These are phyloP conservation scores for Phytophthora boehmeriae DNA, from an alignment of 352 stramenopile genomes.

Conservation along the genomic window DNA sequence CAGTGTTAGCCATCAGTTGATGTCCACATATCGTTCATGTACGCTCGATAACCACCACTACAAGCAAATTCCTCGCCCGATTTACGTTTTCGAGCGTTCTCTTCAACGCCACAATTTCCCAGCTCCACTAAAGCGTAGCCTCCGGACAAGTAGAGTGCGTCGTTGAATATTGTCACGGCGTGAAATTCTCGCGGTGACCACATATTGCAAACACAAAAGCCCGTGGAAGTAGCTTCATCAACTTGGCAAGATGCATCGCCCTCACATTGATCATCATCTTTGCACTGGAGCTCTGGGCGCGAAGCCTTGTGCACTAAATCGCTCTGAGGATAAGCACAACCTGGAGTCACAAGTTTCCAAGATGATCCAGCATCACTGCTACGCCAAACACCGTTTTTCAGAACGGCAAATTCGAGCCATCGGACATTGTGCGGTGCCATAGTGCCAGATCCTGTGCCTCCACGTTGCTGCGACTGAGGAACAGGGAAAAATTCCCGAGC, in stretches of 20 bases:
- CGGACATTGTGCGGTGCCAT: constrained; percentile 42
- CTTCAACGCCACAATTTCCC: constrained; percentile 69
- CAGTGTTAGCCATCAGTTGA: constrained; percentile 66
- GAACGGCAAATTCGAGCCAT: constrained; percentile 69
- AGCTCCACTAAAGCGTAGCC: constrained; percentile 70
- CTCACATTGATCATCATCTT: constrained; percentile 69
- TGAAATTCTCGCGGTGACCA: constrained; percentile 81
- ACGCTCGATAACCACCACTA: constrained; percentile 62
- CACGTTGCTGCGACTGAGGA: constrained; percentile 53
- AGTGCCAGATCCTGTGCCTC: constrained; percentile 31
- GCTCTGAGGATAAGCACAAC: constrained; percentile 61
- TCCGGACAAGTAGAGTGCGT: constrained; percentile 58
- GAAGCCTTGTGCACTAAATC: constrained; percentile 59
- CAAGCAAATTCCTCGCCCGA: constrained; percentile 72
- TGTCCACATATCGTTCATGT: constrained; percentile 77
- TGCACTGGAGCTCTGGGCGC: constrained; percentile 50
- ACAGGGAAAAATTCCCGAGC: constrained; percentile 65
- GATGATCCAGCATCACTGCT: constrained; percentile 70
- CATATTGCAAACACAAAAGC: constrained; percentile 75
- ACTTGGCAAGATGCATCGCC: constrained; percentile 65
- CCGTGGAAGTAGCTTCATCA: constrained; percentile 45
- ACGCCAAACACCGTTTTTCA: constrained; percentile 84
- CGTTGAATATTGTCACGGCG: constrained; percentile 49
- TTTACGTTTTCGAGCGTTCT: constrained; percentile 51
- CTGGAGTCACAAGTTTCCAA: constrained; percentile 75